Evolutionary conservation across 1,284 basidiomycete genomes (phyloP), one percentile per base, ranked within the genome.

Genomic region (Ganoderma lucidum): DNA sequence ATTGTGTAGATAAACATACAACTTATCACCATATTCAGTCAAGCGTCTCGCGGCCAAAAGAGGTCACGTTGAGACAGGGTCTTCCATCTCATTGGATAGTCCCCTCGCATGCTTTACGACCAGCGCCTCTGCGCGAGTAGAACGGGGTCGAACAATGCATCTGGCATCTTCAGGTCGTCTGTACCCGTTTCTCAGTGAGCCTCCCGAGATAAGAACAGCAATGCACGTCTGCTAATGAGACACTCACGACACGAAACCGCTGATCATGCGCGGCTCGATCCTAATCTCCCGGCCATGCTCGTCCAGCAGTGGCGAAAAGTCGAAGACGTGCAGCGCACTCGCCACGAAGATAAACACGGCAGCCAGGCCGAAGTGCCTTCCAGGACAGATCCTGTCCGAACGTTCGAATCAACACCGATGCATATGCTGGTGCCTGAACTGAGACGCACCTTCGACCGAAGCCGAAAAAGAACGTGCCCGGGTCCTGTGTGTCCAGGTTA

Each of bases 391-490:
- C 9, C 39, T 41, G 39, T 41, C 5, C 10, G 39, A 4, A 37
- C 9, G 37, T 37, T 37, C 37, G 1, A 37, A 37, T 37, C 37
- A 37, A 37, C 37, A 9, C 37, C 37, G 23, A 23, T 23, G 23
- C 9, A 37, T 37, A 37, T 37, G 37, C 37, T 23, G 8, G 45
- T 23, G 10, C 28, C 39, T 9, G 39, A 41, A 2, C 10, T 9
- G 39, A 2, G 10, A 23, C 10, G 2, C 39, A 14, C 9, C 9
- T 2, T 8, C 74, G 55, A 3, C 71, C 71, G 51, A 65, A 74
- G 1, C 75, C 75, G 56, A 84, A 77, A 28, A 41, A 28, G 67
- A 70, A 62, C 17, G 42, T 23, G 55, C 39, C 56, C 2, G 72
- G 71, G 37, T 69, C 68, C 8, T 51, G 65, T 1, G 67, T 66